Conservation (phyloP, 2,329 filamentous ascomycete genomes). For the Pezizomycotina sp. region DNA sequence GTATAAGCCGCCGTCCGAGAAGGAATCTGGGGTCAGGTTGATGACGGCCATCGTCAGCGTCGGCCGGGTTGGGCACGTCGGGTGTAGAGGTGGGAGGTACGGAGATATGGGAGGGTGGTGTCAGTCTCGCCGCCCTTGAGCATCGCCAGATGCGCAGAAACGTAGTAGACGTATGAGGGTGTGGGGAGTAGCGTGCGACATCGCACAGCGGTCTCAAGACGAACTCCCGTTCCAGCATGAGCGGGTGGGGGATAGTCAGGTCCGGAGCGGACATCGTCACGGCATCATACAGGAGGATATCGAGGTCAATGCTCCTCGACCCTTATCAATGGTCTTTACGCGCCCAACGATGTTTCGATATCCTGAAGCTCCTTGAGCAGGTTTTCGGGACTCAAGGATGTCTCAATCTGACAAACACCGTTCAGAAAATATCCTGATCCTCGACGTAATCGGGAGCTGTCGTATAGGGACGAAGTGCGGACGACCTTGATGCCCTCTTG, state of each 20-base stretch:
- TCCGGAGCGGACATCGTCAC: slow-evolving; percentile 49
- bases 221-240: slow-evolving; percentile 83
- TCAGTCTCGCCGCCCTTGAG: slow-evolving; percentile 29
- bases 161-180: slow-evolving; percentile 24
- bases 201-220: slow-evolving; percentile 75
- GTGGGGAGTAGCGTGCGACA: slow-evolving; percentile 27
- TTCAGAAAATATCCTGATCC: too few species aligned
- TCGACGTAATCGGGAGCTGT: slow-evolving; percentile 67
- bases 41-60: slow-evolving; percentile 87
- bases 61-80: slow-evolving; percentile 37
- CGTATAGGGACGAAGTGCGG: slow-evolving; percentile 76
- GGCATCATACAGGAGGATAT: slow-evolving; percentile 70
- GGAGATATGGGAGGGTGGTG: slow-evolving; percentile 36
- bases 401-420: slow-evolving; percentile 78
- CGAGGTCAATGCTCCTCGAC: slow-evolving; percentile 82
- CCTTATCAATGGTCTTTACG: slow-evolving; percentile 82
- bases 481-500: slow-evolving; percentile 53
- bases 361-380: slow-evolving; percentile 67
- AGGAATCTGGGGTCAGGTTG: slow-evolving; percentile 90
- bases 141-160: slow-evolving; percentile 22
- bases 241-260: slow-evolving; percentile 66
- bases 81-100: slow-evolving; percentile 39
- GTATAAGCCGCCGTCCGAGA: slow-evolving; percentile 72
- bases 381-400: slow-evolving; percentile 53
- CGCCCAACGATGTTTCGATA: slow-evolving; percentile 61